phyloP scores from a whole-genome alignment of 2,329 filamentous ascomycete species.

The Davidsoniella australis region DNA sequence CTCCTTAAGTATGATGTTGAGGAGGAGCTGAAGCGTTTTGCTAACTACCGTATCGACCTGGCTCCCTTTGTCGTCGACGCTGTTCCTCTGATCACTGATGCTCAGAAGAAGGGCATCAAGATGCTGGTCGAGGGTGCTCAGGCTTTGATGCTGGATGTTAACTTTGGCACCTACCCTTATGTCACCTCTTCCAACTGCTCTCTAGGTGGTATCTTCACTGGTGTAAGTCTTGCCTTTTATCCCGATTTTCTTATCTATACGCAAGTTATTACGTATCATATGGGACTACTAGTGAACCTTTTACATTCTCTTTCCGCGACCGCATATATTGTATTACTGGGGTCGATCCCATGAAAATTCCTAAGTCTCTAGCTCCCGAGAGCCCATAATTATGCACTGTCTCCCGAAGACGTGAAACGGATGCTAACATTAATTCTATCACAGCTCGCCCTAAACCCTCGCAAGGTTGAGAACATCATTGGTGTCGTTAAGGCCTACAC shows the following conservation, averaged over 20 bases:
- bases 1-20: conserved; percentile 49
- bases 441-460: conserved; percentile 25
- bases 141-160: conserved; percentile 48
- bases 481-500: conserved; percentile 48
- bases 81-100: conserved; percentile 43
- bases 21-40: conserved; percentile 47
- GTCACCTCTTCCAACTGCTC: conserved; percentile 18
- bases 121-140: conserved; percentile 51
- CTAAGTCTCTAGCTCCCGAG: background rate
- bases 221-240: conserved; percentile 9
- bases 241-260: background rate
- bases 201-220: conserved; percentile 17
- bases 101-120: conserved; percentile 38
- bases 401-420: background rate
- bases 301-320: background rate
- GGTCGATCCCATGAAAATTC: background rate
- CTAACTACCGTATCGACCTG: conserved; percentile 39
- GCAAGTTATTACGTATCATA: background rate
- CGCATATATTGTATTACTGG: background rate
- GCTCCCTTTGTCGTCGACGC: conserved; percentile 48
- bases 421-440: conserved; percentile 4
- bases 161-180: conserved; percentile 25
- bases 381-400: no score
- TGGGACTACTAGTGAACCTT: background rate
- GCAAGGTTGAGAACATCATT: conserved; percentile 39